Evolutionary conservation across 768 basidiomycete genomes (phyloP), one percentile per base, ranked within the genome.

Genomic region (Suillus plorans): DNA sequence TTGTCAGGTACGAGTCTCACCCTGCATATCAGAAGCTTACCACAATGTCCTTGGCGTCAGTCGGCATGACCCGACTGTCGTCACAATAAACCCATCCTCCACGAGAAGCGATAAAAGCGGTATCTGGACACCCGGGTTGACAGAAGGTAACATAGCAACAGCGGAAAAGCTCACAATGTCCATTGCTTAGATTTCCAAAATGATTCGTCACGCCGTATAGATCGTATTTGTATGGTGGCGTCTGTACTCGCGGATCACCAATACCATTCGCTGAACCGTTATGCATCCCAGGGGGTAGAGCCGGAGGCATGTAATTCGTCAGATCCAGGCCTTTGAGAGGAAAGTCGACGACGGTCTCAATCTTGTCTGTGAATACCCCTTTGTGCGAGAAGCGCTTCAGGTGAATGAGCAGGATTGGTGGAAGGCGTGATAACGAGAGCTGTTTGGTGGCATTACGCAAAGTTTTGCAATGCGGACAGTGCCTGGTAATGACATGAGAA

Each of bases 171-270:
- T 78, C 70, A 97, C 97, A 99, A 77, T 99, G 97, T 0, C 97
- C 97, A 72, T 92, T 94, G 71, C 89, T 94, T 62, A 99, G 78
- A 73, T 89, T 97, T 2, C 97, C 97, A 75, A 89, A 94, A 78
- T 99, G 97, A 75, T 99, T 98, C 64, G 94, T 97, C 49, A 99
- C 95, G 12, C 84, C 96, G 72, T 97, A 99, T 68, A 99, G 78
- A 71, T 99, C 97, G 74, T 99, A 99, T 68, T 81, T 85, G 75
- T 94, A 98, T 2, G 95, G 95, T 25, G 93, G 94, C n/a, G 88
- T 72, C 76, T 95, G 93, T 20, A 85, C 81, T 22, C 92, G 82
- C 1, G 95, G 92, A 73, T 95, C 95, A 22, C 66, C 34, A 7
- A 63, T 50, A 5, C 79, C 78, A 64, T 82, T 84, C 60, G 82